phyloP scores from a whole-genome alignment of 164 flowering plant genomes.

The Protea cynaroides region DNA sequence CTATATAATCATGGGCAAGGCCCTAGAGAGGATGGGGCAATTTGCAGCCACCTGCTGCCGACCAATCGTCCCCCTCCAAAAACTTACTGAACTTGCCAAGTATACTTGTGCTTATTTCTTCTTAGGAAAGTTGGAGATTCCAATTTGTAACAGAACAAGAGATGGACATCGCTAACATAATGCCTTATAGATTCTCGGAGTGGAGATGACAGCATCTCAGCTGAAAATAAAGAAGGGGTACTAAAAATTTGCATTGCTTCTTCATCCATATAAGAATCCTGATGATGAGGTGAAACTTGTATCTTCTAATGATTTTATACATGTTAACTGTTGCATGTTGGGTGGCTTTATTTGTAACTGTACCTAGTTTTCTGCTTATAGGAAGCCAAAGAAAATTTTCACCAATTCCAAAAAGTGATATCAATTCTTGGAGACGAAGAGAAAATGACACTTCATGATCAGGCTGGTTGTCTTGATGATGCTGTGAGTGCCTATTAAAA shows the following conservation, averaged over 20 bases:
- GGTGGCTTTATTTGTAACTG: no score
- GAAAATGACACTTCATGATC: conserved; percentile 88
- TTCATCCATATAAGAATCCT: conserved; percentile 98
- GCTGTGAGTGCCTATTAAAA: conserved; percentile 53
- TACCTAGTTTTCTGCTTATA: no score
- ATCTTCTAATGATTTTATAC: background rate
- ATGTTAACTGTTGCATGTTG: no score
- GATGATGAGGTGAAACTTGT: conserved; percentile 63
- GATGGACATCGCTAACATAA: background rate
- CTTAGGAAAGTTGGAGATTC: background rate
- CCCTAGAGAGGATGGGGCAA: no score
- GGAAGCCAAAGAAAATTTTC: no score
- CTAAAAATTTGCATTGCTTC: conserved; percentile 80
- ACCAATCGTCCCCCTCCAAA: no score
- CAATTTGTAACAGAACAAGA: background rate
- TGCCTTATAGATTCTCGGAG: conserved; percentile 69
- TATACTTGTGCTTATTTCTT: background rate
- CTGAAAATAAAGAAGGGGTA: conserved; percentile 94
- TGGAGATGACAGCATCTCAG: conserved; percentile 73
- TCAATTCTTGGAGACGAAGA: no score
- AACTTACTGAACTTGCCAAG: no score
- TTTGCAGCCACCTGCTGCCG: no score
- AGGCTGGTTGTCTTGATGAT: conserved; percentile 94
- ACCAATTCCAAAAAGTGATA: no score
- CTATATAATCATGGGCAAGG: no score